phyloP scores from a whole-genome alignment of 2,329 filamentous ascomycete species.

The Colletotrichum lentis region DNA sequence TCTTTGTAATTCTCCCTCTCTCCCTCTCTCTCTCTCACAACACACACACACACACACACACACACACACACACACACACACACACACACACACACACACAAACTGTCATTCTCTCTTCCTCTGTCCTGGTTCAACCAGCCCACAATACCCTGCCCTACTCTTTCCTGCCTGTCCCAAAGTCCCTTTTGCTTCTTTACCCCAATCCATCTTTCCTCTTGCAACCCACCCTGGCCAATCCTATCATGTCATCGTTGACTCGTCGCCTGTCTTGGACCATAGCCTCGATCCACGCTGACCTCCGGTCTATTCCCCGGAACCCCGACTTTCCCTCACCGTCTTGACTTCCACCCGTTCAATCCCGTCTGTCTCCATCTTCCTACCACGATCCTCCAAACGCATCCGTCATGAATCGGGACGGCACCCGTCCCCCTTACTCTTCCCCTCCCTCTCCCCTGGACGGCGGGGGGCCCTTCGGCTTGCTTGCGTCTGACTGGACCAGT shows the following conservation, averaged over 20 bases:
- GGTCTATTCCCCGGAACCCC: conserved; percentile 8
- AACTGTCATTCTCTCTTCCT: background rate
- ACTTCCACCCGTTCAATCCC: background rate
- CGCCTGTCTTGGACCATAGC: conserved; percentile 22
- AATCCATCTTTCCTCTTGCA: conserved; percentile 7
- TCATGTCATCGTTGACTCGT: conserved; percentile 7
- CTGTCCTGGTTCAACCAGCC: background rate
- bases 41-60: too few species aligned
- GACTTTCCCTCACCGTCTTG: background rate
- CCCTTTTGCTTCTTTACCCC: conserved; percentile 5
- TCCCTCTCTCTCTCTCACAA: background rate
- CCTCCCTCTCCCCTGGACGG: conserved; percentile 2
- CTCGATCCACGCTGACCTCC: conserved; percentile 23
- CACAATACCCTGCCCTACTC: background rate
- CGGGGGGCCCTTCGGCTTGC: conserved; percentile 12
- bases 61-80: too few species aligned
- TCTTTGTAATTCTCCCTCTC: conserved; percentile 2
- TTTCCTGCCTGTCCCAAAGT: conserved; percentile 7
- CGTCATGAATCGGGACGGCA: conserved; percentile 27
- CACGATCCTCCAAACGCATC: background rate
- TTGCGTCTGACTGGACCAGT: conserved; percentile 29
- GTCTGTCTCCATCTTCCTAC: conserved; percentile 14
- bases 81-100: too few species aligned
- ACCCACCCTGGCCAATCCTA: conserved; percentile 12
- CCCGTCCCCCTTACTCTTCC: background rate